Percentiles rank a stretch among this genome's conserved stretches.
These are phyloP conservation scores for Naganishia antarctica DNA, from an alignment of 768 basidiomycete genomes.

Conservation along the genomic window DNA sequence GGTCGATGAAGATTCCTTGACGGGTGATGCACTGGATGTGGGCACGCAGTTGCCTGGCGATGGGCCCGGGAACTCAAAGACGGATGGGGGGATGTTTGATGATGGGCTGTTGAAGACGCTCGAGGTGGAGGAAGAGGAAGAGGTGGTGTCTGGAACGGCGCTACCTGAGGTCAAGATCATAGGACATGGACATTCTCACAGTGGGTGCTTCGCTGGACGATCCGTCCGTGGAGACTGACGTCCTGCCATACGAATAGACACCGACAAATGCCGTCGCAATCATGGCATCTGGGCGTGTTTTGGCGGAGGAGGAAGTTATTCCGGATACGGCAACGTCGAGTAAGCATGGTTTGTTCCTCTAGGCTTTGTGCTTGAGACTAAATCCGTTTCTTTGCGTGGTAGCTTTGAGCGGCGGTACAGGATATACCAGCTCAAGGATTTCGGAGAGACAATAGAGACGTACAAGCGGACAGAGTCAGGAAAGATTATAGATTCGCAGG, in stretches of 20 bases:
- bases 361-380: too few species aligned
- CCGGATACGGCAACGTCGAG: slow-evolving; percentile 64
- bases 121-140: slow-evolving; percentile 55
- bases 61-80: slow-evolving; percentile 37
- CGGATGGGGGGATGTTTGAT: slow-evolving; percentile 75
- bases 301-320: slow-evolving; percentile 76
- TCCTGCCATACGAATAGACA: slow-evolving; percentile 56
- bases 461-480: slow-evolving; percentile 60
- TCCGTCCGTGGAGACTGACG: slow-evolving; percentile 7
- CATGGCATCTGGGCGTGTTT: slow-evolving; percentile 89
- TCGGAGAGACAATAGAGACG: slow-evolving; percentile 84
- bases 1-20: slow-evolving; percentile 63
- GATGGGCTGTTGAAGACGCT: slow-evolving; percentile 68
- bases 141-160: slow-evolving; percentile 46
- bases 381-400: neutral
- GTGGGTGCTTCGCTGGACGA: slow-evolving; percentile 51
- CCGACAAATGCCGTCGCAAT: slow-evolving; percentile 79
- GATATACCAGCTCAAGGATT: slow-evolving; percentile 78
- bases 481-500: slow-evolving; percentile 40
- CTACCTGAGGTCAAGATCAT: slow-evolving; percentile 76
- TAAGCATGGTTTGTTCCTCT: too few species aligned
- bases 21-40: slow-evolving; percentile 63
- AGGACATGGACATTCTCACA: slow-evolving; percentile 84
- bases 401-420: slow-evolving; percentile 86
- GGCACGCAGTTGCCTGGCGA: slow-evolving; percentile 61